phyloP scores from a whole-genome alignment of 495 filamentous ascomycete species.

The Tuber indicum region DNA sequence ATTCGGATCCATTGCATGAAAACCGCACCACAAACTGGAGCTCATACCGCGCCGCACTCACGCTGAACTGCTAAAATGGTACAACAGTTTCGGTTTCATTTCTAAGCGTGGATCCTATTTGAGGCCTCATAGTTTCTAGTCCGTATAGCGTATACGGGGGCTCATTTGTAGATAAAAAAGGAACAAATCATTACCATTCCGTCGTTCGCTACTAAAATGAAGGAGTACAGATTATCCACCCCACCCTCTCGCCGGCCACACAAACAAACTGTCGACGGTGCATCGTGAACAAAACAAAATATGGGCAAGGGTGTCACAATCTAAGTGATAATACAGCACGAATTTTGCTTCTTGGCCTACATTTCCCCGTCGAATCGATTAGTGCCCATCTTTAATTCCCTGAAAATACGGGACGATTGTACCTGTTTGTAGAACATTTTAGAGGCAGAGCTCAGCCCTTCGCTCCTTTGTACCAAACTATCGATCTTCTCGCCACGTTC shows the following conservation, averaged over 20 bases:
- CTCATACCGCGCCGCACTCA: no score
- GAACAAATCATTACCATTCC: background rate
- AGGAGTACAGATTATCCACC: background rate
- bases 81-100: no score
- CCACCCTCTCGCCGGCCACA: background rate
- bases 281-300: background rate
- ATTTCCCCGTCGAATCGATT: constrained; percentile 12
- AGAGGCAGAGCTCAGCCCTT: constrained; percentile 73
- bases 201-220: background rate
- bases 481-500: constrained; percentile 96
- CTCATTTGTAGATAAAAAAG: background rate
- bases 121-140: no score
- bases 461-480: constrained; percentile 91
- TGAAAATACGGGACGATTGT: constrained; percentile 33
- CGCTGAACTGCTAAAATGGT: no score
- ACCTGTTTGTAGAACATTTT: constrained; percentile 94
- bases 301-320: background rate
- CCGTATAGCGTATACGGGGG: no score
- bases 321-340: constrained; percentile 81
- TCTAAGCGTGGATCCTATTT: no score
- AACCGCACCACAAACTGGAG: no score
- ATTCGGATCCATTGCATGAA: no score
- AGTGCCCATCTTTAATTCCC: background rate
- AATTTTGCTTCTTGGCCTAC: constrained; percentile 92
- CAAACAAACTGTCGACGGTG: background rate